Percentiles rank a stretch among this genome's conserved stretches.
Evolutionary conservation across 2,329 filamentous ascomycete species (phyloP).

Genomic region (Atkinsonella hypoxylon): DNA sequence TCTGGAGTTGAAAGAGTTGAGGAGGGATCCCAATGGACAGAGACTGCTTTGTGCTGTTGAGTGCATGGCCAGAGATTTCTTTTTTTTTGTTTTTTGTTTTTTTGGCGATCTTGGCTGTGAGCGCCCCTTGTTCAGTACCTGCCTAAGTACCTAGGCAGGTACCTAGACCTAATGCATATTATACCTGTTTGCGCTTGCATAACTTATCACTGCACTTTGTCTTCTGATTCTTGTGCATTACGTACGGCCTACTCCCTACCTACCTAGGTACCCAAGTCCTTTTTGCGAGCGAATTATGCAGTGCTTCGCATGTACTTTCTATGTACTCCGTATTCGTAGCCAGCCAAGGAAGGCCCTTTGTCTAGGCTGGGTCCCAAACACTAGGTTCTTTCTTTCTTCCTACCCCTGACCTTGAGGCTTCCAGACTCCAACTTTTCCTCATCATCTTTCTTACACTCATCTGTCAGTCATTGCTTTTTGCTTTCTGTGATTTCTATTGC

Average conservation of each 20-base stretch:
- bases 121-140: too few relatives aligned
- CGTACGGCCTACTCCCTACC: too few relatives aligned
- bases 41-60: neutral
- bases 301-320: neutral
- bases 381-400: neutral
- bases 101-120: too few relatives aligned
- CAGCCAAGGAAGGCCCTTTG: neutral
- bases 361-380: neutral
- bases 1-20: neutral
- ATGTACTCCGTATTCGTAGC: too few relatives aligned
- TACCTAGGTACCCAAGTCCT: too few relatives aligned
- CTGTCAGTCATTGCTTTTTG: slow-evolving; percentile 1
- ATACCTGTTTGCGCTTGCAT: neutral
- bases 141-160: too few relatives aligned
- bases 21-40: too few relatives aligned
- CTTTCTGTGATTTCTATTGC: neutral
- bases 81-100: too few relatives aligned
- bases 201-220: neutral
- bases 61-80: neutral
- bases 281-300: too few relatives aligned
- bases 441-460: slow-evolving; percentile 3
- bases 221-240: neutral
- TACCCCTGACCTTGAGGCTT: neutral
- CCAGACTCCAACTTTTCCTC: neutral
- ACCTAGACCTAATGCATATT: neutral